Percentiles rank a stretch among this genome's conserved stretches.
These are phyloP conservation scores for Boletus edulis DNA, from an alignment of 768 basidiomycete species.

Conservation along the genomic window DNA sequence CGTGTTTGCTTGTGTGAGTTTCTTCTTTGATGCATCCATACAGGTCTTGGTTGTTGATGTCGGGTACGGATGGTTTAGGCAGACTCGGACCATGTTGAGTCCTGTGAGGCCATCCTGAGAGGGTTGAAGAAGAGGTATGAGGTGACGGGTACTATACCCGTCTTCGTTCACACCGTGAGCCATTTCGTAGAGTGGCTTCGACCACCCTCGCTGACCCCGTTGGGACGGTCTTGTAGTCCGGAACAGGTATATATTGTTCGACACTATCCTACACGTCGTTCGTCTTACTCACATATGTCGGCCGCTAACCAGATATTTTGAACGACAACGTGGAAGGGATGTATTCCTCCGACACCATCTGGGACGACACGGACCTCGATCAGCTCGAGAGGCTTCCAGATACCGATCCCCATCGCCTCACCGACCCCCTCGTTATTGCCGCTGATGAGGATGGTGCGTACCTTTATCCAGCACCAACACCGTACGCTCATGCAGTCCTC, in stretches of 20 bases:
- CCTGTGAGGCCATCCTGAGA: slow-evolving; percentile 43
- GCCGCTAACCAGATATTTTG: slow-evolving; percentile 34
- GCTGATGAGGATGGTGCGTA: slow-evolving; percentile 35
- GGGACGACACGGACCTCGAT: slow-evolving; percentile 44
- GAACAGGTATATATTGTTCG: slow-evolving; percentile 36
- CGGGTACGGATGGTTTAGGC: slow-evolving; percentile 26
- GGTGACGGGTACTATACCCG: slow-evolving; percentile 38
- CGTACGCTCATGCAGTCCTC: not conserved
- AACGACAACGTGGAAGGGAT: slow-evolving; percentile 44
- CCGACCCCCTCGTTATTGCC: slow-evolving; percentile 44
- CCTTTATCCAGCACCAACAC: no score
- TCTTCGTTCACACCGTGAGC: slow-evolving; percentile 59
- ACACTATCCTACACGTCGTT: not conserved
- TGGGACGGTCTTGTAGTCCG: slow-evolving; percentile 36
- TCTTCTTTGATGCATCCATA: not conserved
- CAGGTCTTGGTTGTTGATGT: no score
- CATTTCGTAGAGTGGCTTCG: not conserved
- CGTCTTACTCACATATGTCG: not conserved
- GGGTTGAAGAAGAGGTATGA: slow-evolving; percentile 50
- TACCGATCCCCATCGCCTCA: slow-evolving; percentile 43
- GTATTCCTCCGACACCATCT: slow-evolving; percentile 36
- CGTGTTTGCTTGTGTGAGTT: slow-evolving; percentile 37
- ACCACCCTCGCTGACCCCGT: not conserved
- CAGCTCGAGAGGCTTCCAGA: slow-evolving; percentile 44
- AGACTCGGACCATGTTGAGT: slow-evolving; percentile 43